These are phyloP conservation scores for Vitis cinerea DNA, from an alignment of 164 flowering plant genomes.

Conservation along the genomic window DNA sequence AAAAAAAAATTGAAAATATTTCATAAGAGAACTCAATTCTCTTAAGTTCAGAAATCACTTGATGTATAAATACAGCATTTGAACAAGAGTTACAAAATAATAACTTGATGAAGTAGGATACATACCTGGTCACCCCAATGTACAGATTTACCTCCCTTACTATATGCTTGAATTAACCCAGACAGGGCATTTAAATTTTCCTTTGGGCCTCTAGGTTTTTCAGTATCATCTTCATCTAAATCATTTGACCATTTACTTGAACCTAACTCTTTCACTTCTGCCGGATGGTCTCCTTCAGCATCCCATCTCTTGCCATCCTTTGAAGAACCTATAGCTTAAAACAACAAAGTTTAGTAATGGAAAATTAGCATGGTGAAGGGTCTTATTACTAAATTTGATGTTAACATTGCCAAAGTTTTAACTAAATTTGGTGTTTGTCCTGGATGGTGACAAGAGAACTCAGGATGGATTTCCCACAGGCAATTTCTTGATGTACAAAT, in stretches of 20 bases:
- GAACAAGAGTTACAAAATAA: background rate
- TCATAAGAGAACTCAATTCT: too few species aligned
- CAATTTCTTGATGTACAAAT: too few species aligned
- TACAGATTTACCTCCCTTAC: slow-evolving; percentile 71
- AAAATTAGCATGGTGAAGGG: too few species aligned
- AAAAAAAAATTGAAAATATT: too few species aligned
- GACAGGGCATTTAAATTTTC: slow-evolving; percentile 51
- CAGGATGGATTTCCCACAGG: too few species aligned
- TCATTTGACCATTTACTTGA: slow-evolving; percentile 89
- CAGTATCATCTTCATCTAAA: slow-evolving; percentile 56
- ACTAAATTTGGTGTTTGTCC: too few species aligned
- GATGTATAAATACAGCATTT: too few species aligned
- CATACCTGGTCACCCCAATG: slow-evolving; percentile 94
- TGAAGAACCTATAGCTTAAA: slow-evolving; percentile 26
- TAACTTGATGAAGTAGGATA: background rate
- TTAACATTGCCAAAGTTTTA: too few species aligned
- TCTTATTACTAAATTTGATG: too few species aligned
- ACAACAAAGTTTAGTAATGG: background rate
- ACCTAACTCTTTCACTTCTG: slow-evolving; percentile 66
- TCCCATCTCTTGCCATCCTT: slow-evolving; percentile 43
- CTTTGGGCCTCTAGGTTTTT: slow-evolving; percentile 23
- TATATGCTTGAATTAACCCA: slow-evolving; percentile 55
- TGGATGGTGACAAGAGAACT: too few species aligned
- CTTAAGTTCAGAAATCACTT: too few species aligned
- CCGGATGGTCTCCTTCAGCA: slow-evolving; percentile 39